Evolutionary conservation across 768 basidiomycete species (phyloP), one percentile per base, ranked within the genome.

Genomic region (Calocera cornea): DNA sequence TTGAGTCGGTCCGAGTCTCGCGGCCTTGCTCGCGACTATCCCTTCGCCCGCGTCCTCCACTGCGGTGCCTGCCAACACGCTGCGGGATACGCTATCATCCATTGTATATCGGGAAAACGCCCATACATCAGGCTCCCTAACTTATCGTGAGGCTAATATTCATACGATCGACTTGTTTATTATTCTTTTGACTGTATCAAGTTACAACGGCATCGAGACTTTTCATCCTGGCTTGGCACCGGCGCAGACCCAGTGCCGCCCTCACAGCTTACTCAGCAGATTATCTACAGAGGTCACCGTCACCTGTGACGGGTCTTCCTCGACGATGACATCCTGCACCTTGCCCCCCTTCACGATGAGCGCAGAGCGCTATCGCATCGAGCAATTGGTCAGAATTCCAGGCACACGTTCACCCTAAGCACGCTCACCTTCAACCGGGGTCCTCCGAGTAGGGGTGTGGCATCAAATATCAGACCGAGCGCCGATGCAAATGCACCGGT

Each of bases 311-410:
- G 84, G 80, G 11, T 78, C 76, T 0, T 78, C 74, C 74, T 87
- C 86, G 0, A 86, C 81, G 27, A 75, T 82, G 66, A 90, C 71
- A 72, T 87, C 86, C 69, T 83, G 83, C 72, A 92, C 83, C 69
- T 85, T 83, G 65, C 89, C 81, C 73, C 89, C 81, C 54, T 92
- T 87, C 71, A 89, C 71, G 72, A 89, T 77, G 67, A 89, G 70
- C 33, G 84, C 87, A 69, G 84, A 89, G 63, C 87, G 83, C 29
- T 87, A 79, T 38, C 36, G 24, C 33, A 33, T 2, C 16, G n/a
- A n/a, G 16, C 36, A 14, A 38, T 38, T 38, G 14, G 36, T 38
- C 36, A 38, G 36, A 38, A 38, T 5, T 38, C 36, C 36, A 38
- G 36, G 14, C 36, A 38, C 36, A n/a, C n/a, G n/a, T 38, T 5